Base-by-base conservation (phyloP, 306 rosid species). In the Hippophae tibetana region DNA sequence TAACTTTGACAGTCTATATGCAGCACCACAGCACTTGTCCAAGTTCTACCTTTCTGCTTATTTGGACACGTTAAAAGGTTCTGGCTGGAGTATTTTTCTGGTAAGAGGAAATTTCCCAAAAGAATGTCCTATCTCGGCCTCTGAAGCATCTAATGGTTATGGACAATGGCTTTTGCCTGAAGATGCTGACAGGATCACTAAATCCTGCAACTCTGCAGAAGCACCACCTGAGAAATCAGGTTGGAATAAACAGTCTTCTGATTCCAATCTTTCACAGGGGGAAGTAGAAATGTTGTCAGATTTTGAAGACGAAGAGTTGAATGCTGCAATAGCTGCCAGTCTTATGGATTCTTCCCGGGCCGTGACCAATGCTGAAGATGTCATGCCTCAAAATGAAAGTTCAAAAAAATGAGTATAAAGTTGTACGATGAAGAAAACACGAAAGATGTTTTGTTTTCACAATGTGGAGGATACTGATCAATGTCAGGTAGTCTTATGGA, bases 161-260 rank as follows among this genome's bases (percentile, higher is more conserved):
- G 99, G 99, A 13, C 99, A 88, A 72, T 93, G 99, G 99, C 82
- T 88, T 56, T 80, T 78, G 40, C 99, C 97, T 4, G 99, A 88
- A 70, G 99, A 93, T 61, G 99, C 99, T 7, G 97, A 93, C 66
- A 80, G 97, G 70, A 86, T 93, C 67, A 88, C 81, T 26, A 93
- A 88, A 76, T 93, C 99, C 56, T 81, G 95, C 79, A 84, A 82
- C 82, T 66, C 85, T 14, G 74, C 80, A 14, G 90, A 75, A 76
- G 83, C 78, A 57, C 81, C 89, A 5, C 75, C 76, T 18, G 81
- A 63, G 70, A 64, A 73, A 68, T 58, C 52, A n/a, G 64, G 66
- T 45, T 74, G 44, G 65, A 63, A 62, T 47, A 82, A 69, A 60
- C 82, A 61, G 43, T 63, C 43, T 56, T 48, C 71, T 0, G 72